A percentile compares a stretch with the other conserved stretches of the same genome.
These are phyloP conservation scores for Flaveria trinervia DNA, from an alignment of 129 eudicot species.

Conservation along the genomic window DNA sequence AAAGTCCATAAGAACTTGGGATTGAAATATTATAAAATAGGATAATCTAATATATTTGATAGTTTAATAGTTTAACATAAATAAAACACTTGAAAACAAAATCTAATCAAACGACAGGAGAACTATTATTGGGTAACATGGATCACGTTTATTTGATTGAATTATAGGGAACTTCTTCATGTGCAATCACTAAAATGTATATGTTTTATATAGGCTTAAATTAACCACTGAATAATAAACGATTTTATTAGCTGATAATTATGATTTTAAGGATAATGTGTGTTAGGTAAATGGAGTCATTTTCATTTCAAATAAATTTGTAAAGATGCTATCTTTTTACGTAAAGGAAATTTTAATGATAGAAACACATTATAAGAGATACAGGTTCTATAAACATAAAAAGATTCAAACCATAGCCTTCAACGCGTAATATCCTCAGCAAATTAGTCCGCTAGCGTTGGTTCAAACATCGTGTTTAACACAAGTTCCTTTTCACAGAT, in stretches of 20 bases:
- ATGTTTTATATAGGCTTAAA: neutral
- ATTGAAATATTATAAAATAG: neutral
- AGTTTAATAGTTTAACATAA: neutral
- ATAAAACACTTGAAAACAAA: neutral
- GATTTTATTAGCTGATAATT: neutral
- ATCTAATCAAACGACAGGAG: neutral
- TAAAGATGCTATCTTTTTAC: too few species aligned
- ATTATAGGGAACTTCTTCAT: neutral
- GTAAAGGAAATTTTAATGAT: too few species aligned
- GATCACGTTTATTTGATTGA: constrained; percentile 12
- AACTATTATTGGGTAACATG: constrained; percentile 12
- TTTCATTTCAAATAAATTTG: too few species aligned
- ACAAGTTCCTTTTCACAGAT: too few species aligned
- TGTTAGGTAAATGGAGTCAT: too few species aligned
- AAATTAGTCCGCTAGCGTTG: too few species aligned
- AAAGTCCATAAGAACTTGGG: neutral
- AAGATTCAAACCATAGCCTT: too few species aligned
- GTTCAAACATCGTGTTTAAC: too few species aligned
- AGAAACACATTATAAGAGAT: too few species aligned
- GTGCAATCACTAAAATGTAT: neutral
- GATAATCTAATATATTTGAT: neutral
- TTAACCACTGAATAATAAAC: neutral
- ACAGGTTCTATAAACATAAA: too few species aligned
- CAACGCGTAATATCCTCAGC: too few species aligned
- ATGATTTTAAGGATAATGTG: too few species aligned